Evolutionary conservation across 495 filamentous ascomycete species (phyloP), one percentile per base, ranked within the genome.

Genomic region (Extremus antarcticus): DNA sequence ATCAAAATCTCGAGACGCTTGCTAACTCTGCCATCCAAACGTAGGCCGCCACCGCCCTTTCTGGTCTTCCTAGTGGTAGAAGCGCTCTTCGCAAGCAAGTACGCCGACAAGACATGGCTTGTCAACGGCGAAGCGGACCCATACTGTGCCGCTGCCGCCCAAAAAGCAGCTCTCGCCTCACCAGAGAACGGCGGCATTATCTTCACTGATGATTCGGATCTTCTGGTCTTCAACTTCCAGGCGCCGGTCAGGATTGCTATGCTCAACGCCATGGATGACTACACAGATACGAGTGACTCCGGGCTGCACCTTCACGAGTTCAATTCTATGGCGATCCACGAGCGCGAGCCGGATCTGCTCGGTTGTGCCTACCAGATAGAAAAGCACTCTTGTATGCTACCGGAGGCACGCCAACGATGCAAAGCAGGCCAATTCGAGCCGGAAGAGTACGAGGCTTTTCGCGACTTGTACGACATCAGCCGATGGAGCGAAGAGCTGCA

Each of bases 151-250:
- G 55, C 59, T 25, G 50, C 55, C 4, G 59, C 59, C 11, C 11
- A 35, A 3, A 21, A 51, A 32, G 35, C 29, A 0, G 1, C 20
- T 19, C 8, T 0, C 2, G 19, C 23, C 2, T 3, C 19, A 9
- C 3, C 21, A 0, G 21, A 9, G n/a, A 17, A 16, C 1, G 25
- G 24, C 1, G 43, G 49, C 3, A 11, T 29, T 19, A 47, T 62
- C 7, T 58, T 62, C 29, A 46, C 55, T 7, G 58, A 55, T 45
- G 59, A 62, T 25, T 58, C 55, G 4, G 59, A 62, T 51, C 32
- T 62, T 22, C 16, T 56, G 17, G 50, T 62, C 17, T 58, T 22
- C 47, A 21, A 45, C 41, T 45, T 45, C 41, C 16, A 45, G 16
- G 41, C 41, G 8, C 4, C 8, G 16, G 41, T 45, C 4, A 9